A percentile compares a stretch with the other conserved stretches of the same genome.
Evolutionary conservation across 2,329 filamentous ascomycete species (phyloP).

Genomic region (Alternaria sp.): DNA sequence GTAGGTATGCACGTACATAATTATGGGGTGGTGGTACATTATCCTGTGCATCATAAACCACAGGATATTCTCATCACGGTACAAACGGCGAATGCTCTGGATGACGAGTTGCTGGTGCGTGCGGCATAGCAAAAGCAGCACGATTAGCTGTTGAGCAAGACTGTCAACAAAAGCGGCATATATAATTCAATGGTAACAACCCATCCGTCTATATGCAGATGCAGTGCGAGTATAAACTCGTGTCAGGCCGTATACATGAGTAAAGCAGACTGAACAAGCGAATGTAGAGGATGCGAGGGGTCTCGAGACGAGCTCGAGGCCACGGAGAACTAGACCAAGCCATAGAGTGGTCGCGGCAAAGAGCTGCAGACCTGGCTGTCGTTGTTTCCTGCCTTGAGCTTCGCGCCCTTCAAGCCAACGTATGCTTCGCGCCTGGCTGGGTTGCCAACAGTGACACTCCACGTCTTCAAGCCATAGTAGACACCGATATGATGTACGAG

Average conservation of each 20-base stretch:
- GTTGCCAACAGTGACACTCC: constrained; percentile 75
- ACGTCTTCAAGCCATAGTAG: constrained; percentile 90
- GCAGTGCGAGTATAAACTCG: neutral
- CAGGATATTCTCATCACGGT: neutral
- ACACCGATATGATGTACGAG: constrained; percentile 89
- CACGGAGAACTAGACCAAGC: constrained; percentile 36
- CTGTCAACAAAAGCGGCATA: neutral
- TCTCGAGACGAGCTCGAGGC: neutral
- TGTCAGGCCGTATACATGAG: neutral
- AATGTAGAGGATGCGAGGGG: neutral
- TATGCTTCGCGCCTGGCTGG: constrained; percentile 82
- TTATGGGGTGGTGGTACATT: neutral
- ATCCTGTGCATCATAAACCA: neutral
- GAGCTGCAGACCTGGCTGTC: constrained; percentile 25
- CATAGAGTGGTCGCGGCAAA: constrained; percentile 49
- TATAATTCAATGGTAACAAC: neutral
- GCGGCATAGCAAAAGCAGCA: neutral
- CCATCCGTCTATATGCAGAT: neutral
- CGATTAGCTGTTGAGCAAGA: neutral
- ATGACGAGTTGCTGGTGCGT: neutral
- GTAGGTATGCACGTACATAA: neutral
- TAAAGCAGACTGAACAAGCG: neutral
- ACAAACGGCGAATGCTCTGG: neutral
- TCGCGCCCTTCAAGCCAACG: constrained; percentile 71
- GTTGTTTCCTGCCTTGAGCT: constrained; percentile 34